Percentiles rank a stretch among this genome's conserved stretches.
Conservation (phyloP, 441 rosid genomes). For the Daphne laureola region DNA sequence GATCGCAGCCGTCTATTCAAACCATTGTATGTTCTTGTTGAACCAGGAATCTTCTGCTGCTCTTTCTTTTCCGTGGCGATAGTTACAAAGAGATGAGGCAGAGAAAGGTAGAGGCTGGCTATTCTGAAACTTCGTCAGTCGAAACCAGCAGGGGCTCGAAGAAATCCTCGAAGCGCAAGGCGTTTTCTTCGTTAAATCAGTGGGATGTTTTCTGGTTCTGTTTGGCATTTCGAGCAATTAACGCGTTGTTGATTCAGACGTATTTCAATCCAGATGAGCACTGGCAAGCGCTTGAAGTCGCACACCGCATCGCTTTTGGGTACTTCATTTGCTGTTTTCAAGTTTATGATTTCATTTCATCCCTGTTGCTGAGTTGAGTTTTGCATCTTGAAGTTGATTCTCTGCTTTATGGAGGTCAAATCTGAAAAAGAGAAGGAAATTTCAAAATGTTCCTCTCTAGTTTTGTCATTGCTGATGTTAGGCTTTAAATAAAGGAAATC, state of each 20-base stretch:
- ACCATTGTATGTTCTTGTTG: too few species aligned
- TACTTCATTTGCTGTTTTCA: constrained; percentile 14
- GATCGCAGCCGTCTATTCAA: too few species aligned
- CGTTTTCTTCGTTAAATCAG: constrained; percentile 16
- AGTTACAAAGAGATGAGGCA: constrained; percentile 16
- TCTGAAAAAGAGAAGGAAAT: too few species aligned
- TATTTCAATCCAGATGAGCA: constrained; percentile 93
- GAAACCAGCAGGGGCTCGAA: constrained; percentile 3
- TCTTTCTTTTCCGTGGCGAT: not conserved
- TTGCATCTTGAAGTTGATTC: not conserved
- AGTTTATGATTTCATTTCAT: not conserved
- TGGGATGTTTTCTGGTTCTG: constrained; percentile 36
- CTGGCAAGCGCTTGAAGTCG: constrained; percentile 90
- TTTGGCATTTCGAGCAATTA: constrained; percentile 45
- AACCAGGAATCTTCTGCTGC: too few species aligned
- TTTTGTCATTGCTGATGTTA: too few species aligned
- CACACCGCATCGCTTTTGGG: constrained; percentile 74
- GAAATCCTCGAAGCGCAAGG: constrained; percentile 6
- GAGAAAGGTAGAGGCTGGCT: constrained; percentile 9
- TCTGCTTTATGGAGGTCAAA: not conserved
- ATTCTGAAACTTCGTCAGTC: not conserved
- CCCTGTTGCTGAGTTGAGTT: too few species aligned
- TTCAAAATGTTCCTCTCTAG: too few species aligned
- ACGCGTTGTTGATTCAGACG: constrained; percentile 65
- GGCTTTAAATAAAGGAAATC: too few species aligned